phyloP scores from a whole-genome alignment of 139 green algal species.

The Chlorokybus atmophyticus region DNA sequence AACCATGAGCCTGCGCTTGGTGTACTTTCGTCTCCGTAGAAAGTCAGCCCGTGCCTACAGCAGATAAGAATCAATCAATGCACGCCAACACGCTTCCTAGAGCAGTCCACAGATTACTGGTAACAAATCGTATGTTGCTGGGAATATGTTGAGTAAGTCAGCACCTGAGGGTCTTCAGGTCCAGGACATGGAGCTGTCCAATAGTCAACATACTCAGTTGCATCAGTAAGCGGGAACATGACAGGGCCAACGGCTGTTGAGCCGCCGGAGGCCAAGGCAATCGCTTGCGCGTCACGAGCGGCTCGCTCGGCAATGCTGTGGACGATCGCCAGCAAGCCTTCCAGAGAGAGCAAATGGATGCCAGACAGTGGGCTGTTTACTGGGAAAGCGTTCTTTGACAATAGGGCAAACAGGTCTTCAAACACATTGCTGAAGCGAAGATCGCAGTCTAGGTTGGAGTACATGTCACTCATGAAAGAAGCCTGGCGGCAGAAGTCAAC shows the following conservation, averaged over 20 bases:
- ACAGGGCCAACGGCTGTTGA: too few relatives aligned
- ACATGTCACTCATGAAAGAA: slow-evolving; percentile 69
- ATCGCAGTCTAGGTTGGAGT: slow-evolving; percentile 80
- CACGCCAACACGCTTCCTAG: too few relatives aligned
- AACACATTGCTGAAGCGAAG: slow-evolving; percentile 67
- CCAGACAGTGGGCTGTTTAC: slow-evolving; percentile 49
- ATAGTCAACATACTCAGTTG: too few relatives aligned
- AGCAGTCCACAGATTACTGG: too few relatives aligned
- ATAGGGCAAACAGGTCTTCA: slow-evolving; percentile 22
- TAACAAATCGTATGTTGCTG: too few relatives aligned
- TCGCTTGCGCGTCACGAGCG: too few relatives aligned
- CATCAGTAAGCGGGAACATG: too few relatives aligned
- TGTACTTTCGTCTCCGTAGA: slow-evolving; percentile 25
- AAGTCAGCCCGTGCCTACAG: background rate
- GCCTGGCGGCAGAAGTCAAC: slow-evolving; percentile 78
- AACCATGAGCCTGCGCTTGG: slow-evolving; percentile 61
- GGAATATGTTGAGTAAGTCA: too few relatives aligned
- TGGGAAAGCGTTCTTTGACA: slow-evolving; percentile 53
- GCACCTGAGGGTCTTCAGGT: too few relatives aligned
- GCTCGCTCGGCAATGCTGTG: slow-evolving; percentile 24
- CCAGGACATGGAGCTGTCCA: too few relatives aligned
- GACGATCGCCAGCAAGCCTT: slow-evolving; percentile 77
- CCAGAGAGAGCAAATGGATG: slow-evolving; percentile 67
- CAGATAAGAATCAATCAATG: background rate
- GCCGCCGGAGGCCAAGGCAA: too few relatives aligned